These are phyloP conservation scores for Yamadazyma songkhlaensis DNA, from an alignment of 1,139 yeast genomes.

Conservation along the genomic window DNA sequence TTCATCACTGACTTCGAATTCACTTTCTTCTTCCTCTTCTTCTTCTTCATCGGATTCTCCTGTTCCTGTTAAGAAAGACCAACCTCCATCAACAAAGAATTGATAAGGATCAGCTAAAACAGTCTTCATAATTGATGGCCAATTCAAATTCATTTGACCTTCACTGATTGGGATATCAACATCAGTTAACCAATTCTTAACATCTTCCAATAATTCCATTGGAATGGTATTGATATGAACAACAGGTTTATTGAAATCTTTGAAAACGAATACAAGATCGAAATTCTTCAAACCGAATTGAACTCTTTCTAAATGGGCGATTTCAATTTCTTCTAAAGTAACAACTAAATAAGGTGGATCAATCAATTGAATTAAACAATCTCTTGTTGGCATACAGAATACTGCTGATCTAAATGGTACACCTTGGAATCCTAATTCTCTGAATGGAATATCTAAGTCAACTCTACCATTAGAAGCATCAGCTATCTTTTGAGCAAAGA, in stretches of 20 bases:
- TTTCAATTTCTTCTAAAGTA: conserved; percentile 86
- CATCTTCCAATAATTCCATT: conserved; percentile 85
- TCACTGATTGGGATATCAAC: conserved; percentile 94
- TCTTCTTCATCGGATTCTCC: conserved; percentile 64
- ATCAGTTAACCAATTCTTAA: conserved; percentile 94
- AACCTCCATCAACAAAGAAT: conserved; percentile 92
- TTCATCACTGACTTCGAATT: conserved; percentile 59
- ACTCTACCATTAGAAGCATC: conserved; percentile 79
- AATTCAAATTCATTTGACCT: conserved; percentile 92
- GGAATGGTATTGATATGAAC: conserved; percentile 94
- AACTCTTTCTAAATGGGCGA: conserved; percentile 94
- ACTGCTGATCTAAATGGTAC: conserved; percentile 96
- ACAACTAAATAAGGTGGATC: conserved; percentile 95
- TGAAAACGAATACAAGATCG: conserved; percentile 91
- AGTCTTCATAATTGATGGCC: conserved; percentile 96
- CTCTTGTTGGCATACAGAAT: conserved; percentile 95
- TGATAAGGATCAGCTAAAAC: conserved; percentile 90
- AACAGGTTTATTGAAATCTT: conserved; percentile 83
- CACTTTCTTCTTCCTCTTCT: conserved; percentile 59
- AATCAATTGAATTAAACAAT: conserved; percentile 87
- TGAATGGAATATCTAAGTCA: conserved; percentile 90
- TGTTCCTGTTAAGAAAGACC: conserved; percentile 83
- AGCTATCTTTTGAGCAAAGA: conserved; percentile 86
- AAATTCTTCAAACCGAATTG: conserved; percentile 96
- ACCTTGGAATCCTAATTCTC: conserved; percentile 96